Base-by-base conservation (phyloP, 2,329 filamentous ascomycete species). In the Polychaeton citri region DNA sequence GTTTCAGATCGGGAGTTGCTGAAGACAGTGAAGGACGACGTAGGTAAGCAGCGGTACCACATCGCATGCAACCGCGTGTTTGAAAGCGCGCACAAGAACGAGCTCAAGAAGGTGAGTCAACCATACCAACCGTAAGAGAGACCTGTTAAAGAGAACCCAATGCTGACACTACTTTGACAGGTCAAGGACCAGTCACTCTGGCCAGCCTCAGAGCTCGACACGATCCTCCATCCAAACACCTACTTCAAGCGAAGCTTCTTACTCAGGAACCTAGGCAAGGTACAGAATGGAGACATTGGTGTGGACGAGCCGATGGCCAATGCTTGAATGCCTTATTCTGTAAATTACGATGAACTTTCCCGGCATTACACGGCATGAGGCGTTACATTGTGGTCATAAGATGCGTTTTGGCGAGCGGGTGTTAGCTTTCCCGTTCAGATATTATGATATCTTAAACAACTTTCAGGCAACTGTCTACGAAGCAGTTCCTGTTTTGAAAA, bases 61-160 rank as follows among this genome's bases (percentile, higher is more conserved):
- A 84, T 98, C 62, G 90, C 88, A 15, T 98, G 90, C 60, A 98
- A 96, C 55, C 71, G 88, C 2, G 88, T 98, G 1, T 98, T 96
- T 56, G 90, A 98, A 51, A 73, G 80, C 54, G 63, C 80, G 13
- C 87, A 98, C 59, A 87, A 82, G 49, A 55, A 46, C 17, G 62
- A 68, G 49, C 57, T 69, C 15, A 66, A 64, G 45, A 66, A 63
- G 53, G 62, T 49, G 19, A 34, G 34, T 28, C 18, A 19, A 5
- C 12, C n/a, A 5, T 15, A n/a, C n/a, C 20, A 30, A 35, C 19
- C n/a, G 21, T 15, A 5, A 12, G 20, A 19, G 12, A 28, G 6
- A 5, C 15, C 17, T 8, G 8, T 7, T n/a, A 8, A 13, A 26
- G 21, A 26, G 21, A 26, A 26, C n/a, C n/a, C n/a, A n/a, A n/a